Base-by-base conservation (phyloP, 352 stramenopile species). In the Stramenopiles sp. region DNA sequence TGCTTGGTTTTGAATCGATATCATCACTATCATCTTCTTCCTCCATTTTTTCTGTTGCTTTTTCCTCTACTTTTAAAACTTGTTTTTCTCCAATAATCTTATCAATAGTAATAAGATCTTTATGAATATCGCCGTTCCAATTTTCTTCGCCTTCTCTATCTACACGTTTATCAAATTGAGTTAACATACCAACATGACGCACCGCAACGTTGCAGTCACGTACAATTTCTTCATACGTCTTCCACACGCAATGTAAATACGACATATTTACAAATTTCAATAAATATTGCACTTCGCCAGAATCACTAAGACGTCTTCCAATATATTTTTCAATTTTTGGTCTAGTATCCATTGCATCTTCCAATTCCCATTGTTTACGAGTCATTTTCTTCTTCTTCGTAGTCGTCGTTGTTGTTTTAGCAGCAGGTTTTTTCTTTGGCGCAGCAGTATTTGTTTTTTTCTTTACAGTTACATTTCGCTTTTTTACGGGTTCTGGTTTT, bases 181-280 rank as follows among this genome's bases (percentile, higher is more conserved):
- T 76, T 20, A 76, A 76, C 65, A 76, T 76, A 13, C 65, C 65
- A 33, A 33, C 30, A 33, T 76, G 65, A 7, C 65, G 30, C 7
- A 33, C 13, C 7, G 65, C 30, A 33, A 76, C 31, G 7, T 76
- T 33, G 7, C 30, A 33, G 30, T 76, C 30, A 7, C 30, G 31
- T 7, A 76, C 4, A 63, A 94, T 32, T 77, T 93, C 90, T 32
- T 89, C 85, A 79, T 93, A 94, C 78, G 88, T 92, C 32, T 94
- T 86, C 90, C 90, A 94, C 78, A 88, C 92, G 69, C 93, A 79
- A 77, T 94, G 90, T 81, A 94, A 83, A 78, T 93, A 93, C 43
- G 90, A 94, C 0, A 89, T 87, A 6, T 88, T 87, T 7, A 90
- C 83, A 74, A 94, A 93, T 79, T 94, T 94, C 86, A 87, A 91